Percentiles rank a stretch among this genome's conserved stretches.
Evolutionary conservation across 2,329 filamentous ascomycete species (phyloP).

Genomic region (Penicillium sp.): DNA sequence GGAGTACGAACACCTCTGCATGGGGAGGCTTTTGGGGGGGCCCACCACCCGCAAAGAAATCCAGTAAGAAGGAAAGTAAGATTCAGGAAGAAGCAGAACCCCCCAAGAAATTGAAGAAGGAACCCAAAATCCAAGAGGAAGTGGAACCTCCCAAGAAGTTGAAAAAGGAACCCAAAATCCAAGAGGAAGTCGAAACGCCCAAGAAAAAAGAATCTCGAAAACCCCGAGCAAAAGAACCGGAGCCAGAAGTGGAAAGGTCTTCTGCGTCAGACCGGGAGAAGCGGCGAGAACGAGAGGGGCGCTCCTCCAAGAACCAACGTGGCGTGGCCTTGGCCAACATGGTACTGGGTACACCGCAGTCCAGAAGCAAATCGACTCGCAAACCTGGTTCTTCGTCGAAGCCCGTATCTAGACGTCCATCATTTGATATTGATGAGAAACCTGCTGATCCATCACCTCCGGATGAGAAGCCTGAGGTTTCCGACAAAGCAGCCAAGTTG

Average conservation of each 20-base stretch:
- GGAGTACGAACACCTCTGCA: constrained; percentile 63
- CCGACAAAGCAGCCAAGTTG: constrained; percentile 75
- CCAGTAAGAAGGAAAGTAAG: constrained; percentile 50
- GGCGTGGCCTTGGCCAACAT: constrained; percentile 59
- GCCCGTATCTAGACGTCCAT: constrained; percentile 62
- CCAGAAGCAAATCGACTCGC: constrained; percentile 66
- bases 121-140: constrained; percentile 40
- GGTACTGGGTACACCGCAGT: constrained; percentile 66
- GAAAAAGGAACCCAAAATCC: constrained; percentile 48
- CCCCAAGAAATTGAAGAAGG: constrained; percentile 51
- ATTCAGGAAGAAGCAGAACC: constrained; percentile 40
- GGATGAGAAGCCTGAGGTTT: constrained; percentile 64
- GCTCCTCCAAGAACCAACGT: constrained; percentile 57
- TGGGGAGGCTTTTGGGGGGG: constrained; percentile 81
- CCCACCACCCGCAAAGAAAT: constrained; percentile 49
- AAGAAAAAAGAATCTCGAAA: constrained; percentile 37
- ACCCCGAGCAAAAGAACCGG: constrained; percentile 61
- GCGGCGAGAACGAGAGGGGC: constrained; percentile 45
- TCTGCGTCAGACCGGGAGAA: constrained; percentile 72
- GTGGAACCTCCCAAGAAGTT: constrained; percentile 45
- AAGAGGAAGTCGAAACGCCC: constrained; percentile 34
- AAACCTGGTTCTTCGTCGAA: constrained; percentile 59
- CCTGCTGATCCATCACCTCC: constrained; percentile 65
- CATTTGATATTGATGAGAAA: constrained; percentile 61
- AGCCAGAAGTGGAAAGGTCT: constrained; percentile 61